Evolutionary conservation across 2,329 filamentous ascomycete species (phyloP).

Genomic region (Fusarium metavorans): DNA sequence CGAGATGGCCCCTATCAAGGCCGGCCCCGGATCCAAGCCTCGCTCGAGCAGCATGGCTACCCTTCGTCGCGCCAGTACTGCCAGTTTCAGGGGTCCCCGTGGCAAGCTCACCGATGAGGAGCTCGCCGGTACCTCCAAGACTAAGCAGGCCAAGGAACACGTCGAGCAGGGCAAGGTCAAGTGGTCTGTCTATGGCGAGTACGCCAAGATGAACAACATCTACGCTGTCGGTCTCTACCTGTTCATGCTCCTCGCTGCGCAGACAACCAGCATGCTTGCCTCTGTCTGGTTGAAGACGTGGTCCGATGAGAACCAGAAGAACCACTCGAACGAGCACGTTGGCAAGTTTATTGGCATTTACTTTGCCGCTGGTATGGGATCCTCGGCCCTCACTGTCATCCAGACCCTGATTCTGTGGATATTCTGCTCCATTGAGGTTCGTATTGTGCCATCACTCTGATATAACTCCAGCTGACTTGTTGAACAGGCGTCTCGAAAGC

Average conservation of each 20-base stretch:
- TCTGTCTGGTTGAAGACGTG: slow-evolving; percentile 95
- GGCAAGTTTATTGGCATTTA: slow-evolving; percentile 96
- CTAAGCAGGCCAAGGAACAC: slow-evolving; percentile 88
- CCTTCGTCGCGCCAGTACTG: slow-evolving; percentile 88
- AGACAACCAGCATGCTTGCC: slow-evolving; percentile 84
- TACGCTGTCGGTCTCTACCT: slow-evolving; percentile 86
- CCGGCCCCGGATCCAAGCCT: slow-evolving; percentile 63
- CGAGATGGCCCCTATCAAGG: slow-evolving; percentile 81
- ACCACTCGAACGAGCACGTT: slow-evolving; percentile 77
- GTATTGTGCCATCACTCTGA: slow-evolving; percentile 29
- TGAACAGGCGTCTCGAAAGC: slow-evolving; percentile 86
- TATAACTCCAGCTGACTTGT: slow-evolving; percentile 17
- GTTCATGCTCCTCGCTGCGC: slow-evolving; percentile 79
- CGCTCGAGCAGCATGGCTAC: slow-evolving; percentile 80
- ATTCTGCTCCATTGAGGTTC: slow-evolving; percentile 97
- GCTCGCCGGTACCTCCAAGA: slow-evolving; percentile 77
- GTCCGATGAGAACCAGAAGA: slow-evolving; percentile 81
- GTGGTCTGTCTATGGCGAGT: slow-evolving; percentile 92
- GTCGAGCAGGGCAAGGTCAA: slow-evolving; percentile 97
- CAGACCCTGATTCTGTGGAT: slow-evolving; percentile 98
- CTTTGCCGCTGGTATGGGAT: slow-evolving; percentile 92
- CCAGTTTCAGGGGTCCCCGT: slow-evolving; percentile 87
- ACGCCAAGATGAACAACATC: slow-evolving; percentile 94
- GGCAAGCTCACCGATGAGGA: slow-evolving; percentile 90
- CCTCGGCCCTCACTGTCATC: slow-evolving; percentile 84